Evolutionary conservation across 768 basidiomycete genomes (phyloP).

Genomic region (Boletus insuetus): DNA sequence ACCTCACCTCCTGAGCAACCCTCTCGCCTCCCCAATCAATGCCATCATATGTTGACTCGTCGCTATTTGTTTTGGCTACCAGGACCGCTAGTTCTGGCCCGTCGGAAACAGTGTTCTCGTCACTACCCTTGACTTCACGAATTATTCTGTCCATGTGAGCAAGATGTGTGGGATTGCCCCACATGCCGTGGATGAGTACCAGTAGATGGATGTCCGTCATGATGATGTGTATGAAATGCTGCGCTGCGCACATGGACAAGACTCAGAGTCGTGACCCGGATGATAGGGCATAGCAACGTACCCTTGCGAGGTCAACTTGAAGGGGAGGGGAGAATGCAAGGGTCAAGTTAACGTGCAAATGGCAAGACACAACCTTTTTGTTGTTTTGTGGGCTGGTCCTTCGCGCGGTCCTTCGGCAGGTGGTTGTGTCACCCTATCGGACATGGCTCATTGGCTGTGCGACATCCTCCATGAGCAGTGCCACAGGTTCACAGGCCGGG

Average conservation of each 20-base stretch:
- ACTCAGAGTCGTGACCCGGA: background rate
- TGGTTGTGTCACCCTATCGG: too few species aligned
- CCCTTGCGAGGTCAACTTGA: background rate
- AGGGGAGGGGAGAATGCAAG: background rate
- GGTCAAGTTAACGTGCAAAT: constrained; percentile 8
- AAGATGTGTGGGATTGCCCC: constrained; percentile 73
- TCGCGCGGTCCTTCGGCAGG: too few species aligned
- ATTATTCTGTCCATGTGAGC: constrained; percentile 55
- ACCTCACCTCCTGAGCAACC: constrained; percentile 69
- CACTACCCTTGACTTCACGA: constrained; percentile 37
- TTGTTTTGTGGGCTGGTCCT: too few species aligned
- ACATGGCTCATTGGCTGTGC: background rate
- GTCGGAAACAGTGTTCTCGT: constrained; percentile 26
- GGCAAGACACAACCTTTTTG: background rate
- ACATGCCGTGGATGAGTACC: constrained; percentile 64
- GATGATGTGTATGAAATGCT: constrained; percentile 1
- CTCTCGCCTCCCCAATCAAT: constrained; percentile 84
- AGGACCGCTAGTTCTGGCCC: constrained; percentile 56
- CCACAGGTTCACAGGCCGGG: constrained; percentile 1
- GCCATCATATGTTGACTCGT: constrained; percentile 75
- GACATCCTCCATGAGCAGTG: background rate
- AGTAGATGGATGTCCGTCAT: constrained; percentile 40
- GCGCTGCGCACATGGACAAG: background rate
- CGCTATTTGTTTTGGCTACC: constrained; percentile 62
- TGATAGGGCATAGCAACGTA: background rate